Base-by-base conservation (phyloP, 2,329 filamentous ascomycete species). In the Phoma sp. region DNA sequence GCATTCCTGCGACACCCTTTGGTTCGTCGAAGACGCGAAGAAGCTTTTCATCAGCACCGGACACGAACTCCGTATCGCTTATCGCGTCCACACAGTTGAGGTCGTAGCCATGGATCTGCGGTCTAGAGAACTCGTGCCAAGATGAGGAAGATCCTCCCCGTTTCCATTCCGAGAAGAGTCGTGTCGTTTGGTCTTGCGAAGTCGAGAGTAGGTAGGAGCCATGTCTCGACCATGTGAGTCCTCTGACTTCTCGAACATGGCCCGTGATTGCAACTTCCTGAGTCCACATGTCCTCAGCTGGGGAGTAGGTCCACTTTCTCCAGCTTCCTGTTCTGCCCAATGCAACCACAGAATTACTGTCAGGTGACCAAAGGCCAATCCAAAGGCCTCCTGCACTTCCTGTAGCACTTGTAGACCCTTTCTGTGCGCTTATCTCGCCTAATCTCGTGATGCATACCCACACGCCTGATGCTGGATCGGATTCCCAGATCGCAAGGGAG, bases 101-200 rank as follows among this genome's bases (percentile, higher is more conserved):
- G 74, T 99, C 94, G 74, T 99, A 99, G 33, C 95, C 95, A 73
- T 99, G 95, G 62, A 99, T 99, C 74, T 99, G 95, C 4, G 95
- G 95, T 44, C 95, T 84, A 1, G 93, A 89, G 80, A 98, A 92
- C 74, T 99, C 95, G 75, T 98, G 94, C 95, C 95, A 99, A 10
- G 91, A 92, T 36, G 60, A 51, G 12, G 43, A 1, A 5, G 22
- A 4, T 4, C 65, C 68, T 3, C 70, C 66, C 27, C 81, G 80
- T 57, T 82, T 84, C 95, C 94, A 98, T 68, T 87, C 80, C 1
- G 91, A 89, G 73, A 94, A 91, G 19, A 98, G 82, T 43, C 95
- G 84, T 3, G 94, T 96, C 0, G 95, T 99, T 77, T 99, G 95
- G 76, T 99, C 95, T 7, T 87, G 85, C 71, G 92, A 89, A 2